Evolutionary conservation across 179 eudicot species (phyloP), one percentile per base, ranked within the genome.

Genomic region (Beta lomatogona): DNA sequence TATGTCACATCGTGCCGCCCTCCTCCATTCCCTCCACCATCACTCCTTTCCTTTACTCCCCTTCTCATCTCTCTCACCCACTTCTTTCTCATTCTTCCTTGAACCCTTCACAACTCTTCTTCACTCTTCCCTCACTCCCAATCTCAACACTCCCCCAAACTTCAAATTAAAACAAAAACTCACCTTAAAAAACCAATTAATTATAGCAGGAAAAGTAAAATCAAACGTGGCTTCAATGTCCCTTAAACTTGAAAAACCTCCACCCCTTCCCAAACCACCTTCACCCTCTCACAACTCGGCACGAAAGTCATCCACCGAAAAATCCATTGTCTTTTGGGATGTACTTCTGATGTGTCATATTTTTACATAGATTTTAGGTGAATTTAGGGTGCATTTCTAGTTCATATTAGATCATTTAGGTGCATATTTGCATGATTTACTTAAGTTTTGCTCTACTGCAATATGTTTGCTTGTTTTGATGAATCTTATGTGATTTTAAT

Each of bases 161-260:
- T 65, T 28, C 69, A 12, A 72, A 25, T 25, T 25, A 14, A 7
- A 3, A 28, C 2, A 5, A n/a, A 74, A 75, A 9, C 8, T 6
- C 6, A 64, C 8, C 31, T 4, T 2, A 6, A 0, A 25, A 21
- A 16, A 63, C 87, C 79, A 70, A 46, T 7, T 54, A 14, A 89
- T 93, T 97, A 98, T 92, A 9, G 91, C 97, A 13, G 94, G 97
- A 0, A 95, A 95, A 79, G 94, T 94, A 2, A 95, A 89, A 83
- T 73, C 76, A 60, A 3, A 92, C 92, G 91, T 97, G 99, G 1
- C 73, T 93, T 5, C 93, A 85, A 41, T 89, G 85, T 83, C 95
- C 0, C 74, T 88, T 5, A 86, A 84, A 41, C 81, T 86, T 4
- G 85, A 87, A 16, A 61, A 76, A 28, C 44, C 83, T 2, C 77